Percentiles rank a stretch among this genome's conserved stretches.
Conservation (phyloP, 2,329 filamentous ascomycete genomes). For the Colletotrichum incanum region DNA sequence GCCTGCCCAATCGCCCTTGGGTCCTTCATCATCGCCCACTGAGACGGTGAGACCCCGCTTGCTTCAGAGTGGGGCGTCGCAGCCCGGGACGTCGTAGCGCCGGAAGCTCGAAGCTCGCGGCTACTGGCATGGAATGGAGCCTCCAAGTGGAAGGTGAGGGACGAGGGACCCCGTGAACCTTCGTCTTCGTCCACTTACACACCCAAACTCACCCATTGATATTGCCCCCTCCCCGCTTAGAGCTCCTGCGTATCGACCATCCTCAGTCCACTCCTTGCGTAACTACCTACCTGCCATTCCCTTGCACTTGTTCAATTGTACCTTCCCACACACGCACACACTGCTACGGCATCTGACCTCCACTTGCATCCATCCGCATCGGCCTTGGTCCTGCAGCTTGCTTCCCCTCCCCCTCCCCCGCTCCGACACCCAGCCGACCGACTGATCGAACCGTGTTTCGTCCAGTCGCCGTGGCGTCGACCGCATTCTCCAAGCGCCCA, state of each 20-base stretch:
- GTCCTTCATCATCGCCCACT: not conserved
- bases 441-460: conserved; percentile 33
- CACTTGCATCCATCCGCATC: conserved; percentile 18
- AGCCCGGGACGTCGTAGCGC: conserved; percentile 20
- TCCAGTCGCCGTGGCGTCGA: conserved; percentile 57
- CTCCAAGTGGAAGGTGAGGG: not conserved
- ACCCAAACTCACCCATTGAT: not conserved
- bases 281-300: conserved; percentile 5
- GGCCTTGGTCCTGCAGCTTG: conserved; percentile 30
- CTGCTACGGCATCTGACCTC: not conserved
- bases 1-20: not conserved
- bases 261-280: conserved; percentile 33
- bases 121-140: conserved; percentile 7
- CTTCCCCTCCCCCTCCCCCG: conserved; percentile 26
- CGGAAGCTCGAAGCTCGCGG: conserved; percentile 29
- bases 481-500: conserved; percentile 44
- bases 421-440: conserved; percentile 34
- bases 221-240: conserved; percentile 14
- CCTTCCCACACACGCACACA: not conserved
- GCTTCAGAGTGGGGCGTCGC: conserved; percentile 24
- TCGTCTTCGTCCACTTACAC: conserved; percentile 18
- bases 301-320: conserved; percentile 10
- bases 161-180: not conserved
- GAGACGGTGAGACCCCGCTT: conserved; percentile 21
- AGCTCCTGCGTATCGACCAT: conserved; percentile 32